phyloP scores from a whole-genome alignment of 139 green algal genomes.

The Astrephomene gubernaculifera region DNA sequence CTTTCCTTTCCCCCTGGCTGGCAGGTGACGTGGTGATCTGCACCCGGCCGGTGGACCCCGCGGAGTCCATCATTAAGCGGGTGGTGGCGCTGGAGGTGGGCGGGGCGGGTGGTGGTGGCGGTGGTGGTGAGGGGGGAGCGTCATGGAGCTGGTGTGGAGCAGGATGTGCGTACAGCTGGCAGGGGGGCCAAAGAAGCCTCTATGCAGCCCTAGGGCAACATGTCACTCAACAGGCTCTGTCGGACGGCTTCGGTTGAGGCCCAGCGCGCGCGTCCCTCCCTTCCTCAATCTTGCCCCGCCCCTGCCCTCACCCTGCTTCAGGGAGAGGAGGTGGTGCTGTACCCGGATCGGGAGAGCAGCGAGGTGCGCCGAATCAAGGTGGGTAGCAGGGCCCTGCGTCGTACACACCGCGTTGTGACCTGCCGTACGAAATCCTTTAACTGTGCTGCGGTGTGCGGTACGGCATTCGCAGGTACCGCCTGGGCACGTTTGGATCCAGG shows the following conservation, averaged over 20 bases:
- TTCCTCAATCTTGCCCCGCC: neutral
- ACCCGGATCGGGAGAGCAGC: constrained; percentile 28
- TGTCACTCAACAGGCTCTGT: too few species aligned
- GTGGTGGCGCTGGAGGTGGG: constrained; percentile 56
- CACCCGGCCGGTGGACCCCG: constrained; percentile 56
- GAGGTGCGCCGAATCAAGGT: constrained; percentile 8
- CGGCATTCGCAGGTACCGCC: constrained; percentile 58
- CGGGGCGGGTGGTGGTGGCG: constrained; percentile 12
- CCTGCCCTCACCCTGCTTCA: neutral
- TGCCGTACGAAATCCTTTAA: too few species aligned
- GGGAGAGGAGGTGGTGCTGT: constrained; percentile 42
- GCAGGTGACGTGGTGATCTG: constrained; percentile 74
- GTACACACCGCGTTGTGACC: too few species aligned
- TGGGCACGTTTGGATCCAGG: constrained; percentile 71
- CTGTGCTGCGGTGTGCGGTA: too few species aligned
- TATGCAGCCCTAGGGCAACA: too few species aligned
- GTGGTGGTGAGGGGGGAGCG: too few species aligned
- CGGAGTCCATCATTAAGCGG: constrained; percentile 72
- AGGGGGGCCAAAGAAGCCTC: too few species aligned
- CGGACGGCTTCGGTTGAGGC: too few species aligned
- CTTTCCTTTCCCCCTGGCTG: neutral
- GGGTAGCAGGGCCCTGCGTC: too few species aligned
- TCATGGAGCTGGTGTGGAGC: too few species aligned
- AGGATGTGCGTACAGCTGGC: too few species aligned
- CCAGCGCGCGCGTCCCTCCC: too few species aligned